Percentiles rank a stretch among this genome's conserved stretches.
phyloP scores from a whole-genome alignment of 148 eudicot genomes.

The Chenopodium suecicum region DNA sequence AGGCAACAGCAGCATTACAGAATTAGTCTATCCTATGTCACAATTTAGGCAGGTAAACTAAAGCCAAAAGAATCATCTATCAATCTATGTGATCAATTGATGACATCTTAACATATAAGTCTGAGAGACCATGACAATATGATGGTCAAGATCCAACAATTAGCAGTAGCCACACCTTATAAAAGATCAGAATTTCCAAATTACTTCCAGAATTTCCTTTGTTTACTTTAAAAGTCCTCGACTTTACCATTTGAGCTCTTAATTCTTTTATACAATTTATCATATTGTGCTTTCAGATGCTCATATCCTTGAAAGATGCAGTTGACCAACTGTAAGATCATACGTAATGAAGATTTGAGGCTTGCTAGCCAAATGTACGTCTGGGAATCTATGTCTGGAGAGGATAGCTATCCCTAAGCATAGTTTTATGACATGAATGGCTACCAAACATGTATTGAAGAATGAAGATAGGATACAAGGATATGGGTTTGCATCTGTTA shows the following conservation, averaged over 20 bases:
- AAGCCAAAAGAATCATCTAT: no score
- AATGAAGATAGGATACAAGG: no score
- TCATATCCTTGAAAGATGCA: not conserved
- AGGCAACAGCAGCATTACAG: not conserved
- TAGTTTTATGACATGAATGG: no score
- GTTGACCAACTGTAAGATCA: not conserved
- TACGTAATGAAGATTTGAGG: not conserved
- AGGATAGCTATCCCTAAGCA: no score
- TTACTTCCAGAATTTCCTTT: not conserved
- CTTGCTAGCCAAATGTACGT: no score
- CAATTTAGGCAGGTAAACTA: no score
- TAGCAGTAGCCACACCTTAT: not conserved
- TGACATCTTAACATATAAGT: not conserved
- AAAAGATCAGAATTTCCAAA: not conserved
- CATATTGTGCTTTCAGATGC: not conserved
- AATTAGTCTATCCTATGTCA: no score
- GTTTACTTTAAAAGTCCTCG: not conserved
- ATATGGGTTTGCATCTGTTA: no score
- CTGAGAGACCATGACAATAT: not conserved
- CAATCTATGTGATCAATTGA: not conserved
- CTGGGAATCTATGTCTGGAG: no score
- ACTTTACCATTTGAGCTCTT: not conserved
- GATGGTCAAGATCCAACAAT: not conserved
- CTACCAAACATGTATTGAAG: no score
- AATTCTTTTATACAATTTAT: not conserved